Evolutionary conservation across 2,329 filamentous ascomycete species (phyloP), one percentile per base, ranked within the genome.

Genomic region (Aspergillus jensenii): DNA sequence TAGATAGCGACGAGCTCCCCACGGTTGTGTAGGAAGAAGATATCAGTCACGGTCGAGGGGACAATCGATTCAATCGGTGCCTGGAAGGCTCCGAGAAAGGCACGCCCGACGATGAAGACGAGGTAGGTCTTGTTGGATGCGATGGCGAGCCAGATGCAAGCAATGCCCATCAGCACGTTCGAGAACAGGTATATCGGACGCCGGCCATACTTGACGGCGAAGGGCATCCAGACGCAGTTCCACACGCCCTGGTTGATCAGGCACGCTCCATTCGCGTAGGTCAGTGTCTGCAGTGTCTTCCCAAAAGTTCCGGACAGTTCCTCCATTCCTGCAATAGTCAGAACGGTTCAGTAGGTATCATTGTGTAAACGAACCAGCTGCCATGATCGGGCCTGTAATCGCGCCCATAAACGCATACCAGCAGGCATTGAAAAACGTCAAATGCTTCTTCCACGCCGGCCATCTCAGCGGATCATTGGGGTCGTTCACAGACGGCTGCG

Each of bases 331-430:
- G 27, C 2, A 25, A 35, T 25, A 11, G 8, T 45, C 45, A 45
- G 15, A 43, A 17, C 9, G 9, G 47, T n/a, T 19, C 17, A 11
- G 17, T 39, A 11, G 40, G 15, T n/a, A 35, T 31, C 27, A 11
- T 4, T 11, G 27, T 31, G 31, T 12, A 9, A 23, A 45, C 50
- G 27, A 12, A 53, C 50, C 50, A 17, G 50, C 50, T 7, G 50
- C 50, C 50, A 53, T 53, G 40, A 53, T 53, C 23, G 50, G 50
- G 5, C 50, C 50, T 21, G 50, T 53, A 46, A 53, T 53, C 2
- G 50, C 50, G n/a, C 50, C 50, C 50, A 53, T 53, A n/a, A 53
- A 53, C n/a, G 50, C 50, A 45, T 53, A 53, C 50, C 50, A 53
- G 37, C 50, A 53, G 39, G 17, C 50, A 31, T 53, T 53, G 50